Evolutionary conservation across 78 protist species (phyloP), one percentile per base, ranked within the genome.

Genomic region (Dictyostelium brefeldianum): DNA sequence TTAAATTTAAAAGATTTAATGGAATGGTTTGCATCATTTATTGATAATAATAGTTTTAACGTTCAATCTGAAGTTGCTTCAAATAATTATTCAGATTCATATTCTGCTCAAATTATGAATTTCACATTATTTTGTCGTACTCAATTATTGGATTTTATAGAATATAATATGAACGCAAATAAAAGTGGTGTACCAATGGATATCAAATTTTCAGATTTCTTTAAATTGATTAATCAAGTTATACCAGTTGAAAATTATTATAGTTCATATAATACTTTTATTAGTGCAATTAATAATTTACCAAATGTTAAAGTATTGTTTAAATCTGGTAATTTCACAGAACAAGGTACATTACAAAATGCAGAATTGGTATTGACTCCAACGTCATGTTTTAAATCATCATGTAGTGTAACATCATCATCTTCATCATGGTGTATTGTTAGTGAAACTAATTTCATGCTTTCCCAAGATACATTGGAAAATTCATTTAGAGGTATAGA

Each of bases 241-340:
- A 67, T 67, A 15, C 75, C 75, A 67, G 75, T 67, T 6, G 0
- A 36, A 67, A 20, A 36, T 67, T 67, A 31, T 67, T 12, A 15
- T 15, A 12, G 43, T 27, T 31, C 75, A 25, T 1, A 27, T 6
- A 31, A 31, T 67, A 31, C n/a, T 15, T 27, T 67, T 6, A 67
- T 20, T 67, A 67, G 48, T 31, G 48, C 75, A 67, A 67, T 67
- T 67, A 67, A 67, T 67, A 67, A 31, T 25, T 31, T 67, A 67
- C 12, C 75, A 8, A 67, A 67, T 31, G 48, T 67, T 5, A 67
- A 67, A 67, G 48, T 31, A 14, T 31, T 67, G 5, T 67, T 67
- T 31, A 67, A 31, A 67, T 31, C 75, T 67, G 75, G 75, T 67
- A 31, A 67, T 67, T 25, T 67, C 43, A 67, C 48, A 29, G 75